phyloP scores from a whole-genome alignment of 2,329 filamentous ascomycete species.

The Penicillium vulpinum region DNA sequence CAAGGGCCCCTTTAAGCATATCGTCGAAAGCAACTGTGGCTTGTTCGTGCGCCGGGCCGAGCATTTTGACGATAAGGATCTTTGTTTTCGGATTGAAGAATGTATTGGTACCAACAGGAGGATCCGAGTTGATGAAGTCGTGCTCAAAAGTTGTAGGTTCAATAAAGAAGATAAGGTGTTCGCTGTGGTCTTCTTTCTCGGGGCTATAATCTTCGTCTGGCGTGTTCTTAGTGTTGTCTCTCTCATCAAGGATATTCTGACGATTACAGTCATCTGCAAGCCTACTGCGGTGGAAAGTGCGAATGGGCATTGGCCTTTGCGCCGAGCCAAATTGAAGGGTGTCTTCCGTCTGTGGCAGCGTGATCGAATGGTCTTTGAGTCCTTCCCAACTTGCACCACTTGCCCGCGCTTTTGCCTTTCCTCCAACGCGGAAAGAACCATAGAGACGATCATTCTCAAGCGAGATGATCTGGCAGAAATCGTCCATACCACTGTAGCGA shows the following conservation, averaged over 20 bases:
- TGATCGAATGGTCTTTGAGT: not conserved
- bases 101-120: not conserved
- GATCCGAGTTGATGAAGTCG: not conserved
- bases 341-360: not conserved
- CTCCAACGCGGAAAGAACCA: not conserved
- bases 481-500: slow-evolving; percentile 1
- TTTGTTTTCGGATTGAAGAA: not conserved
- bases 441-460: slow-evolving; percentile 1
- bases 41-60: not conserved
- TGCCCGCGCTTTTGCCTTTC: not conserved
- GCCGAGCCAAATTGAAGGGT: no score
- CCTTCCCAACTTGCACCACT: not conserved
- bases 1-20: not conserved
- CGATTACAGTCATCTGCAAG: no score
- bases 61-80: slow-evolving; percentile 2
- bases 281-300: no score
- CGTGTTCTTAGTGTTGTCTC: no score
- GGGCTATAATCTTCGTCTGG: no score
- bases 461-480: not conserved
- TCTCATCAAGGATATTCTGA: no score
- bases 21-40: not conserved
- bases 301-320: no score
- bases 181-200: not conserved
- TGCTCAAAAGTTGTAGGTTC: not conserved
- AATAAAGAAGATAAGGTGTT: slow-evolving; percentile 1